phyloP scores from a whole-genome alignment of 345 rosid species.

The Linum tenue region DNA sequence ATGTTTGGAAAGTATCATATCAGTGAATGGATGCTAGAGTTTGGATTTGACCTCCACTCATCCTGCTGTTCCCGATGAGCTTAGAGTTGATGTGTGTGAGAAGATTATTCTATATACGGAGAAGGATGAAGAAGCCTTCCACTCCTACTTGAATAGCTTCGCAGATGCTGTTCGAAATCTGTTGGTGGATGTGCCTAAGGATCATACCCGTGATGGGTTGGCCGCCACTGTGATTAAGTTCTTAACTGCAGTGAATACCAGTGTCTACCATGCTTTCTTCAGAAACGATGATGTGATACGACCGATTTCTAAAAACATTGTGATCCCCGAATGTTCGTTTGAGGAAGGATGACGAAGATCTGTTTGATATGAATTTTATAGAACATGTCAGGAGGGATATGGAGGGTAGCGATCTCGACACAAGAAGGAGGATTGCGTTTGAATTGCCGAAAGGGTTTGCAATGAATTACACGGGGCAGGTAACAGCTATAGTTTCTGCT shows the following conservation, averaged over 20 bases:
- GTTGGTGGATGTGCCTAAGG: slow-evolving; percentile 61
- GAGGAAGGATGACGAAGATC: slow-evolving; percentile 95
- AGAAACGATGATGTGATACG: slow-evolving; percentile 61
- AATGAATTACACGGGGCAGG: slow-evolving; percentile 60
- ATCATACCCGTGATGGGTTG: slow-evolving; percentile 62
- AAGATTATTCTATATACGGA: slow-evolving; percentile 90
- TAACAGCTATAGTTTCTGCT: slow-evolving; percentile 55
- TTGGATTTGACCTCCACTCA: slow-evolving; percentile 53
- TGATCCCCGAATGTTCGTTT: slow-evolving; percentile 82
- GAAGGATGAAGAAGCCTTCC: slow-evolving; percentile 90
- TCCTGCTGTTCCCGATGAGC: slow-evolving; percentile 59
- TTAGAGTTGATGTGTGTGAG: slow-evolving; percentile 83
- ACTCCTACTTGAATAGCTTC: slow-evolving; percentile 54
- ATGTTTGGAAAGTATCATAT: slow-evolving; percentile 82
- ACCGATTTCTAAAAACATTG: slow-evolving; percentile 80
- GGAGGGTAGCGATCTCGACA: slow-evolving; percentile 99
- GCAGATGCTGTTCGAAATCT: slow-evolving; percentile 82
- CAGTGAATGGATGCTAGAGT: slow-evolving; percentile 88
- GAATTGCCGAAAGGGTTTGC: slow-evolving; percentile 93
- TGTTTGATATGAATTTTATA: slow-evolving; percentile 89
- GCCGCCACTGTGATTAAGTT: slow-evolving; percentile 89
- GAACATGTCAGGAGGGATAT: slow-evolving; percentile 97
- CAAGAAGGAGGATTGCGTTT: slow-evolving; percentile 95
- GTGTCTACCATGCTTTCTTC: slow-evolving; percentile 87
- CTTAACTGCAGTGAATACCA: slow-evolving; percentile 83